Evolutionary conservation across 352 stramenopile species (phyloP), one percentile per base, ranked within the genome.

Genomic region (Pythium aristosporum): DNA sequence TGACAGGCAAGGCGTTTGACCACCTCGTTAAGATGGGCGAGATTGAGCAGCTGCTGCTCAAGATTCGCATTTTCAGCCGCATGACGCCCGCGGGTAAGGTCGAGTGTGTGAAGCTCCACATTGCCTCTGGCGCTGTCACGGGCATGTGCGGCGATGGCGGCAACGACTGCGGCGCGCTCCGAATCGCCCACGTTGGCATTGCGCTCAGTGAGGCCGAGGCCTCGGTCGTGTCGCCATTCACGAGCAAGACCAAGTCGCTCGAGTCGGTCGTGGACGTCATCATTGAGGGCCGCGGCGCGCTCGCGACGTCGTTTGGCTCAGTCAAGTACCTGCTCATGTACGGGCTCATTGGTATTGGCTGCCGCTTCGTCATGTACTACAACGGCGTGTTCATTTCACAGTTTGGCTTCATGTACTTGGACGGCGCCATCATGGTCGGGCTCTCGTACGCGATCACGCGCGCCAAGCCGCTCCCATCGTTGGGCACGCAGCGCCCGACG

Each of bases 271-370:
- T 91, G 7, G 87, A 96, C 65, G 61, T 98, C 30, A 82, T 88
- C 11, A 78, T 74, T 49, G 91, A 98, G 73, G 91, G 91, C 36
- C 83, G 89, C 10, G 94, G 88, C 75, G 82, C 79, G 51, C 51
- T 98, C 28, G 77, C 89, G 3, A 96, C 88, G 18, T 92, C 89
- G 30, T 92, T 97, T 44, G 78, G 72, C 10, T 80, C 73, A 13
- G 83, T 97, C 67, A 97, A 96, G 69, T 95, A 91, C 57, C 75
- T 96, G 52, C 82, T 97, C 48, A 85, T 96, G 63, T 97, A 97
- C 68, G 89, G 89, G 15, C 20, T 69, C 5, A 69, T 73, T 30
- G 25, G 25, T 30, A 30, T 30, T 30, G 25, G 25, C 25, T 30
- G 25, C 25, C 30, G 77, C 74, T 10, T 85, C 72, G 25, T 74